Base-by-base conservation (phyloP, 2,329 filamentous ascomycete genomes). In the Dryadomyces sulphureus region DNA sequence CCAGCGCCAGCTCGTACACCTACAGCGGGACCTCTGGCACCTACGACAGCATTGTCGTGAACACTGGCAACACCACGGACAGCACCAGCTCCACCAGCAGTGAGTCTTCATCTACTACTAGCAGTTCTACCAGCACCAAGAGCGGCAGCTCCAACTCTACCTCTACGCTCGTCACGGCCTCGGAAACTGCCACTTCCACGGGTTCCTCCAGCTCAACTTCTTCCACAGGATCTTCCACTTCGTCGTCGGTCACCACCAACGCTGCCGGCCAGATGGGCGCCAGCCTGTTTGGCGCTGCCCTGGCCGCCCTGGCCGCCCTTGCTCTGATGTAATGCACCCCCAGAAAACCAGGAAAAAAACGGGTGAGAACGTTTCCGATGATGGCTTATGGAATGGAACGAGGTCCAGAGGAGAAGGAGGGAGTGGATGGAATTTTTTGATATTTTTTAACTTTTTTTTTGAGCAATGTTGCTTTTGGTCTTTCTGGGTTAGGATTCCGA, bases 11-110 rank as follows among this genome's bases (percentile, higher is more conserved):
- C 56, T 61, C 71, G 62, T 78, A 78, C 64, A 55, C 63, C 49
- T 78, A 69, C 55, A 56, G 59, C 19, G 72, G 72, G 61, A 59
- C 64, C 50, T 62, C 62, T 49, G 74, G 73, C 54, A 65, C 57
- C 47, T 70, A 62, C 60, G 49, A 65, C 54, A 71, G 66, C 64
- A 76, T 77, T 64, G 59, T 69, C 54, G 62, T 77, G 45, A 56
- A 62, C 54, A 65, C 62, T 51, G 50, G 48, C 47, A 49, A 45
- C 40, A 40, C 40, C 45, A 55, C 49, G 32, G 39, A 46, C n/a
- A 43, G 38, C 39, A 48, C 54, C 44, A 39, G 48, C 17, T 32
- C 45, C 41, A 51, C 51, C 43, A 41, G 56, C 46, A 57, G 46
- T 47, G 54, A 55, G 44, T 58, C 59, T 32, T 32, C 27, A 32